These are phyloP conservation scores for Arthrobotrys conoides DNA, from an alignment of 2,329 filamentous ascomycete species.

Conservation along the genomic window DNA sequence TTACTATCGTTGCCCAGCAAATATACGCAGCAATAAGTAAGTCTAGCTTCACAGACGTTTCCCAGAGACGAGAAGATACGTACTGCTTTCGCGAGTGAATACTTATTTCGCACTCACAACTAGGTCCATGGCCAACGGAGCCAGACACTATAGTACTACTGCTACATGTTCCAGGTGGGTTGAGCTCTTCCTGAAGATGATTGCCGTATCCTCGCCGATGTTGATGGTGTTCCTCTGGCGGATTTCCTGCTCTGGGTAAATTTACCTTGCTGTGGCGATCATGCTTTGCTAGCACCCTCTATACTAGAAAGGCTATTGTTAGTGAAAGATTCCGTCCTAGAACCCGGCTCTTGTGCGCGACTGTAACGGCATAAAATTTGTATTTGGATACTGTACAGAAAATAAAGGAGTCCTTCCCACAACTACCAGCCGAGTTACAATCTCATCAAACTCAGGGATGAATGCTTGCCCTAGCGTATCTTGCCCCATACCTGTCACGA, in stretches of 20 bases:
- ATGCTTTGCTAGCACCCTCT: too few relatives aligned
- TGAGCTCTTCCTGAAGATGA: slow-evolving; percentile 28
- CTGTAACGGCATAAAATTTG: not conserved
- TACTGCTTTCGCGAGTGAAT: too few relatives aligned
- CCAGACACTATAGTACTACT: slow-evolving; percentile 38
- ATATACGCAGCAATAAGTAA: not conserved
- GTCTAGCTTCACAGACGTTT: not conserved
- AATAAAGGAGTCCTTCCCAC: not conserved
- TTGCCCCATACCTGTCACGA: not conserved
- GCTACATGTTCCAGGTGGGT: slow-evolving; percentile 32
- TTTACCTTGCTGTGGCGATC: too few relatives aligned
- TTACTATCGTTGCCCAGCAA: too few relatives aligned
- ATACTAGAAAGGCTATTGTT: too few relatives aligned
- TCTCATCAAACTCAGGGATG: not conserved
- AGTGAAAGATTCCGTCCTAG: not conserved
- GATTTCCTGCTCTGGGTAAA: slow-evolving; percentile 12
- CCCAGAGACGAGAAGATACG: too few relatives aligned
- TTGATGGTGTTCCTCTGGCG: slow-evolving; percentile 23
- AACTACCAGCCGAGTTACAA: not conserved
- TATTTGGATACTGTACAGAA: slow-evolving; percentile 16
- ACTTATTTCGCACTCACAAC: not conserved
- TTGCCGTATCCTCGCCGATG: slow-evolving; percentile 33
- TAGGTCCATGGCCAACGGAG: slow-evolving; percentile 44
- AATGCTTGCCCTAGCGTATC: slow-evolving; percentile 4
- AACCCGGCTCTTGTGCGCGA: slow-evolving; percentile 13